Conservation (phyloP, 2,329 filamentous ascomycete genomes). For the Rosellinia necatrix region DNA sequence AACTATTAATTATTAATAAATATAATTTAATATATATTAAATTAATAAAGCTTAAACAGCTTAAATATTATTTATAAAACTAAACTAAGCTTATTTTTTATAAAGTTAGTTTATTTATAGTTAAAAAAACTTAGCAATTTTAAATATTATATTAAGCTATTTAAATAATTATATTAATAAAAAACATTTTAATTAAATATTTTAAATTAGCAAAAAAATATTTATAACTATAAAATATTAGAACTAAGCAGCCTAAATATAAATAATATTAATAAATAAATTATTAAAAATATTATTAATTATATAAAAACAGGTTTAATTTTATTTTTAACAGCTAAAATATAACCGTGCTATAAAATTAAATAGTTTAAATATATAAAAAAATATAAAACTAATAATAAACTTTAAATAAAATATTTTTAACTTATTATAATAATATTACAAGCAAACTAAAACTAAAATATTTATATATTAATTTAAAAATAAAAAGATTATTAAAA, state of each 20-base stretch:
- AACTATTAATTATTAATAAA: neutral
- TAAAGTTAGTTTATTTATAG: neutral
- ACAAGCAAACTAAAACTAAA: neutral
- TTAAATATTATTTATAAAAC: neutral
- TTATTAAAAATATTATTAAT: neutral
- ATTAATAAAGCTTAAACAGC: neutral
- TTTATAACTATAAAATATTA: neutral
- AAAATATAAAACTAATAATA: neutral
- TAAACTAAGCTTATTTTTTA: neutral
- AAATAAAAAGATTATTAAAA: too few relatives aligned
- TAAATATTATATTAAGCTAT: neutral
- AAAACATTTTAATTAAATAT: neutral
- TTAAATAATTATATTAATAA: neutral
- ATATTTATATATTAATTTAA: neutral
- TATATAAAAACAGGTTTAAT: neutral
- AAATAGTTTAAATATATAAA: neutral
- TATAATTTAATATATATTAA: neutral
- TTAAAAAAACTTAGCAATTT: neutral
- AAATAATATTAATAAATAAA: neutral
- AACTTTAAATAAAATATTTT: neutral
- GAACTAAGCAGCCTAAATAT: neutral
- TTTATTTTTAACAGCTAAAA: neutral
- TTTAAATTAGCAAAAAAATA: neutral
- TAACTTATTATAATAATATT: neutral
- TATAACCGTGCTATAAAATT: neutral